Conservation (phyloP, 345 rosid species). For the Syzygium aromaticum region DNA sequence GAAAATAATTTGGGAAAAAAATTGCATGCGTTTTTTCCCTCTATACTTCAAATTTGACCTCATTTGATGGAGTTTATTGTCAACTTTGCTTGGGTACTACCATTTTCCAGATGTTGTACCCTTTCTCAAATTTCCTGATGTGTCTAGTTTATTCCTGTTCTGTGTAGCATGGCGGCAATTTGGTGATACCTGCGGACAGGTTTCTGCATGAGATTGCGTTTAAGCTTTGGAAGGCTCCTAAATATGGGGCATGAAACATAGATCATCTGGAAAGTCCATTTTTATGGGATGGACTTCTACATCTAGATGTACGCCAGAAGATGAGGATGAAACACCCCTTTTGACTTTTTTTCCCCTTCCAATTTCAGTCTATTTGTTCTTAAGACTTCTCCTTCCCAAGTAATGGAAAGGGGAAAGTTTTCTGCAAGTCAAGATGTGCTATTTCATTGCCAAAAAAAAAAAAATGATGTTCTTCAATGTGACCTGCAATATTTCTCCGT, state of each 20-base stretch:
- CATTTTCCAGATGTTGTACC: not conserved
- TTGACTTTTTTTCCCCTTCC: not conserved
- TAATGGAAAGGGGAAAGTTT: not conserved
- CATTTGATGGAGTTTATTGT: not conserved
- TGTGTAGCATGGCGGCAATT: constrained; percentile 58
- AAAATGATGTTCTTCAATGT: not conserved
- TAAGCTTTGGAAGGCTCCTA: constrained; percentile 98
- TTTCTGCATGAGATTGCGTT: constrained; percentile 93
- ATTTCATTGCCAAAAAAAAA: not conserved
- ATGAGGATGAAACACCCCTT: not conserved
- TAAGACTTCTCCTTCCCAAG: not conserved
- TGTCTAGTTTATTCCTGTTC: not conserved
- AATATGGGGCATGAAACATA: constrained; percentile 68
- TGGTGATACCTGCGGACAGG: constrained; percentile 85
- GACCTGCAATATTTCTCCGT: not conserved
- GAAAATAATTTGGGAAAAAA: not conserved
- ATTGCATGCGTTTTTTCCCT: not conserved
- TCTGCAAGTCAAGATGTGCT: not conserved
- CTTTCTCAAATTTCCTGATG: not conserved
- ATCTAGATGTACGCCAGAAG: not conserved
- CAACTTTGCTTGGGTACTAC: not conserved
- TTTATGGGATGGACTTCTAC: not conserved
- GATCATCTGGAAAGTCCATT: not conserved
- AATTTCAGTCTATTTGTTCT: not conserved
- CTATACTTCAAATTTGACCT: not conserved